Percentiles rank a stretch among this genome's conserved stretches.
These are phyloP conservation scores for Phlegmacium glaucopus DNA, from an alignment of 768 basidiomycete species.

Conservation along the genomic window DNA sequence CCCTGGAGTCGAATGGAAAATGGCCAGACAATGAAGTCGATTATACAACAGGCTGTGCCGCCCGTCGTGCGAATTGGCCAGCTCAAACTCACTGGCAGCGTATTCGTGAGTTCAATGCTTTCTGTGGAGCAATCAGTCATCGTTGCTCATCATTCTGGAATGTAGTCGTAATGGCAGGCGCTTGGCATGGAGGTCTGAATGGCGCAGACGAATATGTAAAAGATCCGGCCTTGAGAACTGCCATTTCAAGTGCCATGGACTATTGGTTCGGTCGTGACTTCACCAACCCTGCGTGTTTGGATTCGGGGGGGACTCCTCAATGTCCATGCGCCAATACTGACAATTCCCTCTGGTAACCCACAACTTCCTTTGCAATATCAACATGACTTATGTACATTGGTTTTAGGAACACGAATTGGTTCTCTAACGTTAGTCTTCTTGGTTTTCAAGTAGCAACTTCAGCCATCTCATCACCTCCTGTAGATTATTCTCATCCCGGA, in stretches of 20 bases:
- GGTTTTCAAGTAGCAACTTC: background rate
- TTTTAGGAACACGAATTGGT: conserved; percentile 65
- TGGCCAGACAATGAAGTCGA: conserved; percentile 57
- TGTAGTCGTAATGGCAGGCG: conserved; percentile 50
- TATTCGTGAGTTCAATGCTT: conserved; percentile 42
- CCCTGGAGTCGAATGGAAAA: conserved; percentile 45
- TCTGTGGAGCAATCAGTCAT: background rate
- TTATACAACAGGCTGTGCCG: conserved; percentile 60
- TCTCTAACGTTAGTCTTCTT: conserved; percentile 42
- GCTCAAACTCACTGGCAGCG: conserved; percentile 58
- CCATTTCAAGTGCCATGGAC: conserved; percentile 51
- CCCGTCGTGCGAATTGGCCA: conserved; percentile 67
- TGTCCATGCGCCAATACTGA: conserved; percentile 58
- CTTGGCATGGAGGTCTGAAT: conserved; percentile 50
- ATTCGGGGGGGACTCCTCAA: conserved; percentile 44
- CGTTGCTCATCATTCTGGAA: background rate
- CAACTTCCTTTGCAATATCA: conserved; percentile 3
- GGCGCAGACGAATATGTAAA: conserved; percentile 41
- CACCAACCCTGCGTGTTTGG: conserved; percentile 48
- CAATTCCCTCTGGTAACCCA: conserved; percentile 34
- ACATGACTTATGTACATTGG: background rate
- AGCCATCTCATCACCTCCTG: background rate
- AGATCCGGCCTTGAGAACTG: conserved; percentile 33
- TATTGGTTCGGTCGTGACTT: conserved; percentile 66
- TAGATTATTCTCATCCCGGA: conserved; percentile 61